Evolutionary conservation across 176 grass and related monocot genomes (phyloP), one percentile per base, ranked within the genome.

Genomic region (Bromus sterilis): DNA sequence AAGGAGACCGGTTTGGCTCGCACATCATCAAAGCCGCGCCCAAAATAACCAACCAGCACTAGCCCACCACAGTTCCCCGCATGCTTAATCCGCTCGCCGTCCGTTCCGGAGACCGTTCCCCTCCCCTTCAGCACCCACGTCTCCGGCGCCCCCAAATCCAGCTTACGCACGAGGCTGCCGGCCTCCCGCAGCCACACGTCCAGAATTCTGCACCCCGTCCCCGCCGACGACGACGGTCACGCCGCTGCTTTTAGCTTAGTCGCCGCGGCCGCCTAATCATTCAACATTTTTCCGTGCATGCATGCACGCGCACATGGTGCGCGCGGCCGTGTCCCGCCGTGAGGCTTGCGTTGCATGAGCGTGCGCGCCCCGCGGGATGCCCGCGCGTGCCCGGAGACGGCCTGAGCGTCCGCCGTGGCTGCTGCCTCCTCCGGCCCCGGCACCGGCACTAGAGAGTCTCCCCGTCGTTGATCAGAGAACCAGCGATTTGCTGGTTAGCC

Each of bases 381-480:
- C 26, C 77, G 42, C 31, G 51, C 77, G 33, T 14, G 61, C 6
- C 62, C 23, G 59, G 30, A 48, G 59, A 44, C 18, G 77, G 79
- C 86, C 76, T 56, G 74, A 56, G 58, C 63, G 12, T 46, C 40
- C 67, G 24, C 7, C 67, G 7, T 41, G 29, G 1, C 71, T 7
- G 30, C 20, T 72, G 64, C 9, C 75, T 78, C 72, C 61, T 33
- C 44, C 51, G 12, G 43, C 12, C 32, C 28, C 31, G 18, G 9
- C 14, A n/a, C 9, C 28, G 51, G 18, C 32, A 56, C 69, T 33
- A 25, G 66, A 51, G 77, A 80, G 82, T 39, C 43, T 56, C 11
- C 78, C 28, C 9, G 78, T 15, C 20, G 46, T 18, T 59, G 82
- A 60, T 82, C 86, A 3, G 8, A 74, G 32, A 86, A 75, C 51